Percentiles rank a stretch among this genome's conserved stretches.
phyloP scores from a whole-genome alignment of 2,329 filamentous ascomycete genomes.

The Xylaria sp. region DNA sequence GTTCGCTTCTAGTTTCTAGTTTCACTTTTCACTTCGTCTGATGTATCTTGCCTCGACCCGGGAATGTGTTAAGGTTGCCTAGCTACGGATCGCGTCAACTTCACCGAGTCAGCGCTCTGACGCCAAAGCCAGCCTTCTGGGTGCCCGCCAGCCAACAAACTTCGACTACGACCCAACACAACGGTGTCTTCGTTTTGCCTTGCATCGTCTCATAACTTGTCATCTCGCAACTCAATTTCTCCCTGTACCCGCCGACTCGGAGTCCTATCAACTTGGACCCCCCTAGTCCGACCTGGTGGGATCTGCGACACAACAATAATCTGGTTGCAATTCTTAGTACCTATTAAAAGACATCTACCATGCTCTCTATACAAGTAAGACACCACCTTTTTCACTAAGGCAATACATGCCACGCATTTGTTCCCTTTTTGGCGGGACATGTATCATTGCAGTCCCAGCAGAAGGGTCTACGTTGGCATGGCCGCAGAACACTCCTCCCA shows the following conservation, averaged over 20 bases:
- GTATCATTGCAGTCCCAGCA: conserved; percentile 4
- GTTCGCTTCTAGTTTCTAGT: conserved; percentile 13
- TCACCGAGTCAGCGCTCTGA: conserved; percentile 36
- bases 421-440: neutral
- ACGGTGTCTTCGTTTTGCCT: conserved; percentile 37
- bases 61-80: conserved; percentile 34
- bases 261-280: conserved; percentile 1
- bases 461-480: neutral
- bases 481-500: neutral
- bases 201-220: conserved; percentile 23
- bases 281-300: conserved; percentile 18
- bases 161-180: conserved; percentile 46
- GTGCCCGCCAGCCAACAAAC: conserved; percentile 39
- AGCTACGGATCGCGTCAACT: conserved; percentile 32
- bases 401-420: neutral
- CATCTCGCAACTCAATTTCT: conserved; percentile 12
- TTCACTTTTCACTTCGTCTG: conserved; percentile 8
- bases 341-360: conserved; percentile 21
- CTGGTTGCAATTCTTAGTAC: neutral
- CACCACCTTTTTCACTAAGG: conserved; percentile 16
- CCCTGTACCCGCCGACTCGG: conserved; percentile 5
- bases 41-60: conserved; percentile 24
- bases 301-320: conserved; percentile 1
- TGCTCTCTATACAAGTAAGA: conserved; percentile 48
- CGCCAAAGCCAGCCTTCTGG: conserved; percentile 43